Percentiles rank a stretch among this genome's conserved stretches.
phyloP scores from a whole-genome alignment of 176 grass and related monocot genomes.

The Metroxylon sagu region DNA sequence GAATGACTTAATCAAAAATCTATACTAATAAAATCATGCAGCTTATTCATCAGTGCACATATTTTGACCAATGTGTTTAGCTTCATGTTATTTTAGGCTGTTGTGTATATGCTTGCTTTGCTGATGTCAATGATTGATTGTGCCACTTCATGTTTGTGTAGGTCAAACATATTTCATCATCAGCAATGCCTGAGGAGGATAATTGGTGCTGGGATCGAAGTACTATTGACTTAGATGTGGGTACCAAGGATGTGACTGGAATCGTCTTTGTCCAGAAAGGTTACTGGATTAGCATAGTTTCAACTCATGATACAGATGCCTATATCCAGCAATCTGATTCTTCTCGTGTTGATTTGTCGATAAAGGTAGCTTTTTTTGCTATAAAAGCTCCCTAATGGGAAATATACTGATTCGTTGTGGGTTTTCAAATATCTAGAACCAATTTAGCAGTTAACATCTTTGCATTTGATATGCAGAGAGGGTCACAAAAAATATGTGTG shows the following conservation, averaged over 20 bases:
- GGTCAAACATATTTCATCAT: slow-evolving; percentile 44
- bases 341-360: slow-evolving; percentile 63
- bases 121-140: too few relatives aligned
- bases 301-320: slow-evolving; percentile 72
- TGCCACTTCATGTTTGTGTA: neutral
- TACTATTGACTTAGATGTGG: slow-evolving; percentile 60
- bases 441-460: too few relatives aligned
- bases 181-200: slow-evolving; percentile 31
- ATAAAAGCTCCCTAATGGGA: too few relatives aligned
- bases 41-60: too few relatives aligned
- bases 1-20: too few relatives aligned
- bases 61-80: too few relatives aligned
- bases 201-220: slow-evolving; percentile 88
- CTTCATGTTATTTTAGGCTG: too few relatives aligned
- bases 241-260: slow-evolving; percentile 62
- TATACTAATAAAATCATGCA: too few relatives aligned
- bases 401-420: too few relatives aligned
- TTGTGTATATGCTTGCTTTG: too few relatives aligned
- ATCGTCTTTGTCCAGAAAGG: slow-evolving; percentile 86
- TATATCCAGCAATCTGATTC: slow-evolving; percentile 68
- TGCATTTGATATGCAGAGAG: slow-evolving; percentile 41
- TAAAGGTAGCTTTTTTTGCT: slow-evolving; percentile 43
- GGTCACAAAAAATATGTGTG: slow-evolving; percentile 71
- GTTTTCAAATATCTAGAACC: too few relatives aligned
- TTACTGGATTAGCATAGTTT: slow-evolving; percentile 78